Conservation (phyloP, 2,329 filamentous ascomycete species). For the Ascochyta koolunga region DNA sequence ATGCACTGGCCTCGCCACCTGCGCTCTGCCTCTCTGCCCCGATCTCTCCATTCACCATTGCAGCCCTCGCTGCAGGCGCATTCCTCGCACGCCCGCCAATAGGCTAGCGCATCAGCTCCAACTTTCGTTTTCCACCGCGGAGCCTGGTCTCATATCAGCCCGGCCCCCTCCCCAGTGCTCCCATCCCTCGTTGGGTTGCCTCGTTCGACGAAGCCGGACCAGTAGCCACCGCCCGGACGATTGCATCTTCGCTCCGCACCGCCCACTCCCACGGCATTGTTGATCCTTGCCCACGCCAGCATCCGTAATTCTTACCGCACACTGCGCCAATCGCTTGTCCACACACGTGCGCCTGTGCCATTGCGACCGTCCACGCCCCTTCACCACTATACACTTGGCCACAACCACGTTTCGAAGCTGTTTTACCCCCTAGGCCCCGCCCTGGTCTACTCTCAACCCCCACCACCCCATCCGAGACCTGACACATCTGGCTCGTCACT, state of each 20-base stretch:
- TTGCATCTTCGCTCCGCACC: constrained; percentile 16
- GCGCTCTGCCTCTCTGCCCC: constrained; percentile 21
- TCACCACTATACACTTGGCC: constrained; percentile 20
- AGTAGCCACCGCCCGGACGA: constrained; percentile 11
- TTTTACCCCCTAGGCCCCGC: constrained; percentile 33
- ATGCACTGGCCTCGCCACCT: constrained; percentile 36
- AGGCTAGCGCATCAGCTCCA: constrained; percentile 34
- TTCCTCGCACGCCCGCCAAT: constrained; percentile 23
- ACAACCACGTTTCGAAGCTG: constrained; percentile 46
- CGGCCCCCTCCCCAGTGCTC: constrained; percentile 21
- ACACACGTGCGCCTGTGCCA: constrained; percentile 14
- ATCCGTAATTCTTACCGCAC: constrained; percentile 22
- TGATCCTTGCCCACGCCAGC: constrained; percentile 7
- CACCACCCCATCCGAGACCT: constrained; percentile 23
- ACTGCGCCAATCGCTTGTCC: constrained; percentile 33
- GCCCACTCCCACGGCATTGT: constrained; percentile 13
- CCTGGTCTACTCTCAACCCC: constrained; percentile 24
- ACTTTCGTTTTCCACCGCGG: constrained; percentile 18
- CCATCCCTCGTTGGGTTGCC: constrained; percentile 18
- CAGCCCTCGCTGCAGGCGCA: constrained; percentile 36
- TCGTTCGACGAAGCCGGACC: constrained; percentile 19
- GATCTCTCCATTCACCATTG: constrained; percentile 20
- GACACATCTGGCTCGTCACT: constrained; percentile 24
- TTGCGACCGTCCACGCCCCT: constrained; percentile 5
- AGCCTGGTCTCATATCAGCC: constrained; percentile 28